A percentile compares a stretch with the other conserved stretches of the same genome.
Conservation (phyloP, 306 rosid genomes). For the Rosa lucieae region DNA sequence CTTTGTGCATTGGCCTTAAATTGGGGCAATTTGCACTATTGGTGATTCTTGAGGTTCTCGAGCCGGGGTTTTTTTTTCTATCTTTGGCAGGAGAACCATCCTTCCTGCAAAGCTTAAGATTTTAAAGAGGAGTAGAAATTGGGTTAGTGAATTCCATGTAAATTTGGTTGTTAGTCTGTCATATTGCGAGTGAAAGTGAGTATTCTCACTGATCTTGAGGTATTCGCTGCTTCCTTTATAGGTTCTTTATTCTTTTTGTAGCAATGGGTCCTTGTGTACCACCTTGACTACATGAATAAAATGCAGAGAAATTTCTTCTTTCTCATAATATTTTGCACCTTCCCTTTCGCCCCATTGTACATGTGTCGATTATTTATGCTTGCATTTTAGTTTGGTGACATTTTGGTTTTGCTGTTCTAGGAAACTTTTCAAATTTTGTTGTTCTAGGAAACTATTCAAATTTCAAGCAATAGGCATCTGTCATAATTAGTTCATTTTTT, state of each 20-base stretch:
- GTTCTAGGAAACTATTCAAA: not conserved
- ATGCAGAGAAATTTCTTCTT: not conserved
- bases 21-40: constrained; percentile 65
- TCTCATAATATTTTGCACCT: not conserved
- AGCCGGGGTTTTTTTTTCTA: constrained; percentile 75
- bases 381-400: not conserved
- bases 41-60: constrained; percentile 70
- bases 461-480: not conserved
- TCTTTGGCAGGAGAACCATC: constrained; percentile 68
- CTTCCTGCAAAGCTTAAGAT: constrained; percentile 48
- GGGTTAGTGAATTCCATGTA: constrained; percentile 57
- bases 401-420: not conserved
- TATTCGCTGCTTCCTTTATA: constrained; percentile 16
- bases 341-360: not conserved
- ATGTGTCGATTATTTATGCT: not conserved
- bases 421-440: not conserved
- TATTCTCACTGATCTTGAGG: constrained; percentile 37
- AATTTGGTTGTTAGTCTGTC: constrained; percentile 41
- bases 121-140: constrained; percentile 38
- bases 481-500: not conserved
- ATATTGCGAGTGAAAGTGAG: constrained; percentile 46
- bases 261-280: constrained; percentile 46
- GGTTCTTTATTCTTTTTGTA: constrained; percentile 36
- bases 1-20: constrained; percentile 83
- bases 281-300: constrained; percentile 77